phyloP scores from a whole-genome alignment of 306 rosid species.

The Morella rubra region DNA sequence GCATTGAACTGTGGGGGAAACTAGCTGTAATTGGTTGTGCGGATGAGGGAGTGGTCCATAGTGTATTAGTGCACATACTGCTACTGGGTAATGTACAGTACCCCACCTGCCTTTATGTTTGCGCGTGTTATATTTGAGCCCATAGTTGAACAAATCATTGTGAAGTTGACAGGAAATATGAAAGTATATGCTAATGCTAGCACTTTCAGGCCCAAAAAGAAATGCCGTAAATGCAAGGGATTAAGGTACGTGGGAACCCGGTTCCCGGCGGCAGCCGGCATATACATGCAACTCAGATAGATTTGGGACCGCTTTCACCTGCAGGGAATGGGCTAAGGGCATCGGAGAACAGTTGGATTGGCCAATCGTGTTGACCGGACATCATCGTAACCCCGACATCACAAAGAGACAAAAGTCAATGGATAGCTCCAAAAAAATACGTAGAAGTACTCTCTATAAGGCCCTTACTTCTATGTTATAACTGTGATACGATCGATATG shows the following conservation, averaged over 20 bases:
- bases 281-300: too few relatives aligned
- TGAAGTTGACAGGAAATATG: slow-evolving; percentile 24
- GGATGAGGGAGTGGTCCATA: slow-evolving; percentile 40
- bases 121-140: slow-evolving; percentile 13
- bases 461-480: too few relatives aligned
- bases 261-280: not conserved
- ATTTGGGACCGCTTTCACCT: too few relatives aligned
- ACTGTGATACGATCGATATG: too few relatives aligned
- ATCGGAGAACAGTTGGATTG: too few relatives aligned
- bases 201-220: not conserved
- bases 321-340: too few relatives aligned
- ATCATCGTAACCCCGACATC: too few relatives aligned
- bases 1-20: slow-evolving; percentile 21
- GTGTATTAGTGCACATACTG: slow-evolving; percentile 41
- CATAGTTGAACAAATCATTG: slow-evolving; percentile 39
- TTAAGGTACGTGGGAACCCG: not conserved
- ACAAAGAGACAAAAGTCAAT: too few relatives aligned
- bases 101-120: slow-evolving; percentile 34
- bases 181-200: not conserved
- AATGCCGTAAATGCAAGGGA: not conserved
- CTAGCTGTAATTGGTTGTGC: slow-evolving; percentile 8
- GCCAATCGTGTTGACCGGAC: too few relatives aligned
- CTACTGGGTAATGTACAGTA: slow-evolving; percentile 29
- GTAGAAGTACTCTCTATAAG: too few relatives aligned
- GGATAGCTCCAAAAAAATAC: too few relatives aligned